These are phyloP conservation scores for Mortierella sp. DNA, from an alignment of 371 early-diverging fungal species.

Conservation along the genomic window DNA sequence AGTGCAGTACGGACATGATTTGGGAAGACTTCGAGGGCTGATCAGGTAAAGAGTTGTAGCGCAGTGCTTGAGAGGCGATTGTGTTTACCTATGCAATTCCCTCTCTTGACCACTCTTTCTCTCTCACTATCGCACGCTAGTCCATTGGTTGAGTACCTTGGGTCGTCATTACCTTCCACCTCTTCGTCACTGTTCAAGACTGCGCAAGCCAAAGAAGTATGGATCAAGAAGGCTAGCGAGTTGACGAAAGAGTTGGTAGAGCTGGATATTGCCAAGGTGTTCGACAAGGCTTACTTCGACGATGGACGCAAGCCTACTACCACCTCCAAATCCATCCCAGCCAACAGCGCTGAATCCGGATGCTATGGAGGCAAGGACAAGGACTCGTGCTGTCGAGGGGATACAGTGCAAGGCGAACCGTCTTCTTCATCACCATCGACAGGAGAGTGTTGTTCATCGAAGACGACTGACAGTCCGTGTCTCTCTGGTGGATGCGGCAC, in stretches of 20 bases:
- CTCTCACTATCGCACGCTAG: slow-evolving; percentile 4
- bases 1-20: slow-evolving; percentile 42
- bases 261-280: slow-evolving; percentile 42
- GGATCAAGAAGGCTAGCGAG: slow-evolving; percentile 26
- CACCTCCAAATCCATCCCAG: background rate
- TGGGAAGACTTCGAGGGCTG: slow-evolving; percentile 46
- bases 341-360: background rate
- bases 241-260: slow-evolving; percentile 34
- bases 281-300: slow-evolving; percentile 52
- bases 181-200: background rate
- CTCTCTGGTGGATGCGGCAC: background rate
- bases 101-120: background rate
- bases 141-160: slow-evolving; percentile 34
- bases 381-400: slow-evolving; percentile 21
- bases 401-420: background rate
- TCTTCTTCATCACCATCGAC: background rate
- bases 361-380: slow-evolving; percentile 14
- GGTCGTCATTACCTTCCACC: background rate
- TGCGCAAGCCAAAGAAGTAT: slow-evolving; percentile 16
- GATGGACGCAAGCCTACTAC: slow-evolving; percentile 13
- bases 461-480: slow-evolving; percentile 3
- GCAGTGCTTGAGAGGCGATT: no score
- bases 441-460: slow-evolving; percentile 15
- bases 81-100: background rate
- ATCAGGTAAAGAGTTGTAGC: slow-evolving; percentile 40